These are phyloP conservation scores for Cercospora brassicicola DNA, from an alignment of 2,329 filamentous ascomycete species.

Conservation along the genomic window DNA sequence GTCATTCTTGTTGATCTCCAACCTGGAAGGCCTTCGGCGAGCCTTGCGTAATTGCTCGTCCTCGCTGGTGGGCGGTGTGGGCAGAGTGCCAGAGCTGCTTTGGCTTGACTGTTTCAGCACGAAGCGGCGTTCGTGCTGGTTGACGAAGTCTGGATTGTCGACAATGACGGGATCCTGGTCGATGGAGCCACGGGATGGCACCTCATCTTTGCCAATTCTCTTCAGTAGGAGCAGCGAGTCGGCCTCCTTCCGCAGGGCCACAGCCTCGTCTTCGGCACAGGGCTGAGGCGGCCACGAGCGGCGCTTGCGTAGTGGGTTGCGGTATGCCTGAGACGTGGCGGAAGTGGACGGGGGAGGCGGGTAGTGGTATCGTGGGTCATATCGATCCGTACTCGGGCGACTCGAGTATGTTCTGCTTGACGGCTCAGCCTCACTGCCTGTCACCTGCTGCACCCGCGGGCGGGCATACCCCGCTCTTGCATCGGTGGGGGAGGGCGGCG, in stretches of 20 bases:
- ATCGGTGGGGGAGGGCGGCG: slow-evolving; percentile 3
- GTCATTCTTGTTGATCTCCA: slow-evolving; percentile 40
- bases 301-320: slow-evolving; percentile 26
- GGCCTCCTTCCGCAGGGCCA: slow-evolving; percentile 63
- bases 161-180: slow-evolving; percentile 69
- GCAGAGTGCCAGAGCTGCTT: slow-evolving; percentile 25
- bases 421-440: not conserved
- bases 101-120: slow-evolving; percentile 42
- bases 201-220: slow-evolving; percentile 53
- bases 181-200: slow-evolving; percentile 61
- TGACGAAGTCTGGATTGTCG: slow-evolving; percentile 49
- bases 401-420: slow-evolving; percentile 6
- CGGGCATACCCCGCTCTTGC: slow-evolving; percentile 10
- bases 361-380: slow-evolving; percentile 34
- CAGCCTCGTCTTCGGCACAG: slow-evolving; percentile 67
- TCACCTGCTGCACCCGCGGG: not conserved
- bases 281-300: slow-evolving; percentile 60
- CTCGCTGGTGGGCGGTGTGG: slow-evolving; percentile 42
- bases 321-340: slow-evolving; percentile 16
- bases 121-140: slow-evolving; percentile 59
- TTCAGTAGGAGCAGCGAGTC: slow-evolving; percentile 41
- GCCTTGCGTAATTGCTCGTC: slow-evolving; percentile 38
- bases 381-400: slow-evolving; percentile 10
- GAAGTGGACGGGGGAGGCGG: slow-evolving; percentile 33
- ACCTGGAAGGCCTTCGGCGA: slow-evolving; percentile 33